Evolutionary conservation across 2,329 filamentous ascomycete species (phyloP).

Genomic region (Aspergillus novoparasiticus): DNA sequence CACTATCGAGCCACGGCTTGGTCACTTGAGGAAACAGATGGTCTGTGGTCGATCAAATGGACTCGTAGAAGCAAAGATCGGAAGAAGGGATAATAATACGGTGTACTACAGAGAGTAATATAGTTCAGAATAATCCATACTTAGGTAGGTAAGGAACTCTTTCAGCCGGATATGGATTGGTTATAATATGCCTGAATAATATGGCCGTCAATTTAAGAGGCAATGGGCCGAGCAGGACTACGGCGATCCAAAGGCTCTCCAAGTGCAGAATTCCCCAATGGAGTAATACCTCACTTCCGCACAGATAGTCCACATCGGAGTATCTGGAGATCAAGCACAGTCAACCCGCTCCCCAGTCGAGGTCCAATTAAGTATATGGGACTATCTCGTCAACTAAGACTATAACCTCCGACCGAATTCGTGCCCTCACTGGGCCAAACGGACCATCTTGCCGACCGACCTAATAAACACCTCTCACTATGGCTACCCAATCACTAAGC

Average conservation of each 20-base stretch:
- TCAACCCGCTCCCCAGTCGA: neutral
- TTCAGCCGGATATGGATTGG: too few relatives aligned
- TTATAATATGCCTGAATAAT: neutral
- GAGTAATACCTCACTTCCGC: slow-evolving; percentile 25
- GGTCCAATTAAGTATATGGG: neutral
- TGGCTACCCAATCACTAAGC: slow-evolving; percentile 52
- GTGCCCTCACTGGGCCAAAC: slow-evolving; percentile 7
- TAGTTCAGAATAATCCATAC: too few relatives aligned
- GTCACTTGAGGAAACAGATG: neutral
- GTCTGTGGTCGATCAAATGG: neutral
- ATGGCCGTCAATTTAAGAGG: neutral
- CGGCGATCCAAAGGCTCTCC: slow-evolving; percentile 6
- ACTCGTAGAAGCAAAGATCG: neutral
- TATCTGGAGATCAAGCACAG: neutral
- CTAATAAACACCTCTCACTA: slow-evolving; percentile 24
- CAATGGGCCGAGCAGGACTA: neutral
- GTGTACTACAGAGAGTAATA: too few relatives aligned
- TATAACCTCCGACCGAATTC: neutral
- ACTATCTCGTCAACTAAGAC: neutral
- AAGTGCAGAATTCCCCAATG: slow-evolving; percentile 22
- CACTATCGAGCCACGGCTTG: neutral
- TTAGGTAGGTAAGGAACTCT: too few relatives aligned
- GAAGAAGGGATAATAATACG: neutral
- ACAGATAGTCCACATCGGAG: slow-evolving; percentile 15
- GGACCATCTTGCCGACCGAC: neutral